These are phyloP conservation scores for Phaseolus coccineus DNA, from an alignment of 331 rosid species.

Conservation along the genomic window DNA sequence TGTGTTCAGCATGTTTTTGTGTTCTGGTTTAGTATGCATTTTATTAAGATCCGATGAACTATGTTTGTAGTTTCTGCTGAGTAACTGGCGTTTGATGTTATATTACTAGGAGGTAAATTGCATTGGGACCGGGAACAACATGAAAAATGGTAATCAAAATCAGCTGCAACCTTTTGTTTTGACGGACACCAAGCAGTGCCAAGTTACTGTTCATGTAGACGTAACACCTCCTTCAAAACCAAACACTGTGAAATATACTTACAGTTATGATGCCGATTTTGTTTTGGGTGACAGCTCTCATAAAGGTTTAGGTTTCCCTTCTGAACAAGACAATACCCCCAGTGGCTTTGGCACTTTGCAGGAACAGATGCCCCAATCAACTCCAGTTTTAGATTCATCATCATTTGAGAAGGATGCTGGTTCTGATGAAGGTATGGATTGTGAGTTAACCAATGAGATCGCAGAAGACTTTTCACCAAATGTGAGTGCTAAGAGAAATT, in stretches of 20 bases:
- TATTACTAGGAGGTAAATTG: slow-evolving; percentile 59
- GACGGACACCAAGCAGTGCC: slow-evolving; percentile 56
- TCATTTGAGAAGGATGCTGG: slow-evolving; percentile 58
- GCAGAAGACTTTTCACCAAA: slow-evolving; percentile 52
- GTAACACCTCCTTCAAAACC: slow-evolving; percentile 62
- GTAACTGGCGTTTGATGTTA: slow-evolving; percentile 38
- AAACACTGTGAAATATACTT: slow-evolving; percentile 57
- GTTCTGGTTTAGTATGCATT: slow-evolving; percentile 18
- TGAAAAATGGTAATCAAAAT: slow-evolving; percentile 46
- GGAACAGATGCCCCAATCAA: slow-evolving; percentile 52
- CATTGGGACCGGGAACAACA: slow-evolving; percentile 33
- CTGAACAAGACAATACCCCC: slow-evolving; percentile 62
- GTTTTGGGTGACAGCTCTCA: slow-evolving; percentile 82
- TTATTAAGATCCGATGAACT: slow-evolving; percentile 24
- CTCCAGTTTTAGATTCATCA: slow-evolving; percentile 54
- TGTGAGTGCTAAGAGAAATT: slow-evolving; percentile 59
- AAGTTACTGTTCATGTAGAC: slow-evolving; percentile 56
- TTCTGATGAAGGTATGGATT: slow-evolving; percentile 48
- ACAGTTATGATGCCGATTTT: slow-evolving; percentile 66
- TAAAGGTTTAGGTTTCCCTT: slow-evolving; percentile 80
- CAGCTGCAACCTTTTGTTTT: slow-evolving; percentile 56
- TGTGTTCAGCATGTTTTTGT: not conserved
- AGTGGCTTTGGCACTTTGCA: slow-evolving; percentile 55
- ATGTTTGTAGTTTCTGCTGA: slow-evolving; percentile 29
- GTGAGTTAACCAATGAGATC: slow-evolving; percentile 51